Evolutionary conservation across 75 land plant species (phyloP), one percentile per base, ranked within the genome.

Genomic region (Isoetes taiwanensis): DNA sequence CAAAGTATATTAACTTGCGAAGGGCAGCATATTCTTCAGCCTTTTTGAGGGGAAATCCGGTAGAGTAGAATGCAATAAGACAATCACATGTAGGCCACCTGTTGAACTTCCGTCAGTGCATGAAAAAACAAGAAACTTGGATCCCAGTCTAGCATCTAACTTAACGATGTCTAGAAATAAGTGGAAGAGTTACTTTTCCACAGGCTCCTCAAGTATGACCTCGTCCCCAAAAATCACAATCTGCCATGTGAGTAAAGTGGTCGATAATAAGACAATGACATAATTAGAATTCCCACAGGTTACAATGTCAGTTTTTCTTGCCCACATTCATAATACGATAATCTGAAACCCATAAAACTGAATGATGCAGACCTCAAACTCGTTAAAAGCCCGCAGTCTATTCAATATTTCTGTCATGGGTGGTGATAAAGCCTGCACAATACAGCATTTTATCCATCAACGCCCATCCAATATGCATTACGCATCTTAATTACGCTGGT

Each of bases 21-120:
- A 94, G 64, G 39, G 77, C 67, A 37, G 90, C 90, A 80, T 94
- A 94, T 39, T 63, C 73, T 60, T 94, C 91, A 50, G 91, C 99
- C 62, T 89, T 94, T 37, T 80, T 60, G 40, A 94, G 77, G 9
- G 99, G 99, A 76, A 79, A 94, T 20, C 99, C 99, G 59, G 75
- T 50, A n/a, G 99, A 94, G 61, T 82, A 80, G 64, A 94, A 94
- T 30, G 97, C 99, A 73, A 94, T 82, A 48, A 94, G 77, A 57
- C 99, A 94, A 64, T 94, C 99, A 68, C 99, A 94, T 14, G 73
- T 54, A 56, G 99, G 99, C 99, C 99, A 94, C 24, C 99, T 94
- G 79, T 54, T 20, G 20, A 24, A 6, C 31, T 5, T 54, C 32
- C 31, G 10, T 54, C 3, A 54, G n/a, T 6, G 52, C 6, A 16